Conservation (phyloP, 768 basidiomycete genomes). For the Tricholoma flavovirens region DNA sequence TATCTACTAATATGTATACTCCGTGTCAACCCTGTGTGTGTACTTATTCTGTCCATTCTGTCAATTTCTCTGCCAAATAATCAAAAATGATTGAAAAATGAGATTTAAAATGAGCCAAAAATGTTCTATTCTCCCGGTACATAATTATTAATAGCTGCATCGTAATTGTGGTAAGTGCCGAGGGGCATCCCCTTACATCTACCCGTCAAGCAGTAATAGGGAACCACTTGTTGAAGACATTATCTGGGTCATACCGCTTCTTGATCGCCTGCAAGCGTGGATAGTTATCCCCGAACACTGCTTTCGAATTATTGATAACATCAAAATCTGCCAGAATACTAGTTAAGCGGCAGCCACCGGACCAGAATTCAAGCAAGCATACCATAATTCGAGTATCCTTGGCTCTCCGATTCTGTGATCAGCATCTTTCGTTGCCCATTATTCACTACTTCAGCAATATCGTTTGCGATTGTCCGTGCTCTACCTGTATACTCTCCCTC, state of each 20-base stretch:
- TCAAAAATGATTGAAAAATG: no score
- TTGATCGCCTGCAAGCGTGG: constrained; percentile 28
- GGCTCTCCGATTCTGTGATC: constrained; percentile 21
- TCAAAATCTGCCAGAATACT: neutral
- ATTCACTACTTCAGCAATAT: constrained; percentile 1
- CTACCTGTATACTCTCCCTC: constrained; percentile 18
- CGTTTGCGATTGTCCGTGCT: neutral
- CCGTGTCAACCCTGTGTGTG: no score
- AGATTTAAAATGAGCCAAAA: no score
- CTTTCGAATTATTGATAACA: constrained; percentile 15
- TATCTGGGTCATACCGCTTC: constrained; percentile 23
- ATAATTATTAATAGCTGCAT: no score
- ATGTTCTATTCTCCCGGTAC: no score
- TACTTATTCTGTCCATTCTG: no score
- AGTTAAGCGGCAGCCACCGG: neutral
- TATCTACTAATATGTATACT: no score
- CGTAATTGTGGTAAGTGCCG: no score
- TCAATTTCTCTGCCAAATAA: no score
- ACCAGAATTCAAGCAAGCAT: neutral
- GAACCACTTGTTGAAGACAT: constrained; percentile 31
- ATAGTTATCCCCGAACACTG: constrained; percentile 32
- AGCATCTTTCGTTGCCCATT: constrained; percentile 18
- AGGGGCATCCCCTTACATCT: no score
- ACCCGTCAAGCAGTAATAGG: constrained; percentile 23
- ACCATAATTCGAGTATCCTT: constrained; percentile 49